phyloP scores from a whole-genome alignment of 805 yeast genomes.

The Brettanomyces nanus region DNA sequence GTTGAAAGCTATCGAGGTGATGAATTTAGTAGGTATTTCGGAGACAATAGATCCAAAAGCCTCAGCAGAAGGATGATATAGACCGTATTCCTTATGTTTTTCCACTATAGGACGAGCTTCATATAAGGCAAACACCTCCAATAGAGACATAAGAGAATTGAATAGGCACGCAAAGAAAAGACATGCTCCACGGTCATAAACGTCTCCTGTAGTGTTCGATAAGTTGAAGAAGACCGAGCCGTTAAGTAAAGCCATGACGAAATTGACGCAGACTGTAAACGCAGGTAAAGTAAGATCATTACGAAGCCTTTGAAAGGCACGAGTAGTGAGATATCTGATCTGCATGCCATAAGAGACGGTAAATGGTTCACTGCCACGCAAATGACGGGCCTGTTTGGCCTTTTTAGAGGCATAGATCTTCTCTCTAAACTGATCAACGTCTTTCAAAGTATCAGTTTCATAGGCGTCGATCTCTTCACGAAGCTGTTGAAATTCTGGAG shows the following conservation, averaged over 20 bases:
- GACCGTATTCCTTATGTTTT: constrained; percentile 46
- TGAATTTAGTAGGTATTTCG: constrained; percentile 40
- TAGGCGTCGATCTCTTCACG: constrained; percentile 28
- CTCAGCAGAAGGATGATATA: constrained; percentile 52
- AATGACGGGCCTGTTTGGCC: constrained; percentile 42
- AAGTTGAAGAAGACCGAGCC: constrained; percentile 51
- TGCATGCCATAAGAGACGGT: constrained; percentile 44
- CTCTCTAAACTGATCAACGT: constrained; percentile 19
- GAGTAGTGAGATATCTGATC: constrained; percentile 33
- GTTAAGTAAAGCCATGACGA: constrained; percentile 42
- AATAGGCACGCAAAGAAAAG: constrained; percentile 58
- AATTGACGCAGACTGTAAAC: constrained; percentile 35
- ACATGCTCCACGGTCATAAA: constrained; percentile 49
- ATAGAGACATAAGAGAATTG: constrained; percentile 50
- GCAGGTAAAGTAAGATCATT: constrained; percentile 42
- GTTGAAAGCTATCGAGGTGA: constrained; percentile 38
- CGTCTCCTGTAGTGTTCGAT: constrained; percentile 30
- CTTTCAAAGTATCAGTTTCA: constrained; percentile 5
- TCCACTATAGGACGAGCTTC: constrained; percentile 49
- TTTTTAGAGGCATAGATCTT: constrained; percentile 31
- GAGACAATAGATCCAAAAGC: constrained; percentile 45
- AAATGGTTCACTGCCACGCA: constrained; percentile 41
- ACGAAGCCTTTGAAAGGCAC: constrained; percentile 41
- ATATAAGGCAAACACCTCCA: constrained; percentile 46
- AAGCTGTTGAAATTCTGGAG: constrained; percentile 24